These are phyloP conservation scores for Podila clonocystis DNA, from an alignment of 192 early-diverging fungal species.

Conservation along the genomic window DNA sequence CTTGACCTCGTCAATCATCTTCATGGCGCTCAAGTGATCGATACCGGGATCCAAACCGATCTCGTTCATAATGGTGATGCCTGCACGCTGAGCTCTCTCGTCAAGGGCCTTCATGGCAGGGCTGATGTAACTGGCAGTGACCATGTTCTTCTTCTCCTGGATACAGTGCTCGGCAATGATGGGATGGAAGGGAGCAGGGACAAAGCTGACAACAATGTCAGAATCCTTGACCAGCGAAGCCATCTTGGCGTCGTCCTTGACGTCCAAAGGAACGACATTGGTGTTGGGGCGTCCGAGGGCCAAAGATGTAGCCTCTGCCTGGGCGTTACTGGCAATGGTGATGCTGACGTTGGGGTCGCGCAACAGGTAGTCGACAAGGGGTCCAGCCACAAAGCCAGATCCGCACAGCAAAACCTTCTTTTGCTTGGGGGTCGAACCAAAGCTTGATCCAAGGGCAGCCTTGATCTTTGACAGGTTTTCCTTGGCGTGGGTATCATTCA, in stretches of 20 bases:
- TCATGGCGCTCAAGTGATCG: slow-evolving; percentile 97
- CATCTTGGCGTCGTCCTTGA: slow-evolving; percentile 69
- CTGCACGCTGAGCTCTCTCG: slow-evolving; percentile 77
- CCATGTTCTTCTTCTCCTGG: slow-evolving; percentile 88
- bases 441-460: slow-evolving; percentile 20
- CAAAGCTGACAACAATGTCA: slow-evolving; percentile 92
- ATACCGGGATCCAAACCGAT: slow-evolving; percentile 99
- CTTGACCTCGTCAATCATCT: slow-evolving; percentile 91
- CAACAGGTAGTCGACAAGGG: slow-evolving; percentile 89
- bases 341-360: slow-evolving; percentile 64
- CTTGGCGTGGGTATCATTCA: slow-evolving; percentile 44
- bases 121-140: slow-evolving; percentile 96
- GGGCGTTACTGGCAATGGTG: slow-evolving; percentile 84
- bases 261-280: slow-evolving; percentile 74
- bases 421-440: slow-evolving; percentile 15
- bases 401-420: slow-evolving; percentile 80
- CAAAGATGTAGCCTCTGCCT: slow-evolving; percentile 76
- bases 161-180: slow-evolving; percentile 82
- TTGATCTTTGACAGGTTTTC: slow-evolving; percentile 49
- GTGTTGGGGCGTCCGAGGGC: slow-evolving; percentile 70
- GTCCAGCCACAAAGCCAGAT: slow-evolving; percentile 93
- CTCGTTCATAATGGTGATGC: slow-evolving; percentile 94
- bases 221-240: slow-evolving; percentile 70
- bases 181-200: slow-evolving; percentile 88
- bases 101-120: slow-evolving; percentile 87